Evolutionary conservation across 768 basidiomycete species (phyloP), one percentile per base, ranked within the genome.

Genomic region (Chalciporus pseudorubinellus): DNA sequence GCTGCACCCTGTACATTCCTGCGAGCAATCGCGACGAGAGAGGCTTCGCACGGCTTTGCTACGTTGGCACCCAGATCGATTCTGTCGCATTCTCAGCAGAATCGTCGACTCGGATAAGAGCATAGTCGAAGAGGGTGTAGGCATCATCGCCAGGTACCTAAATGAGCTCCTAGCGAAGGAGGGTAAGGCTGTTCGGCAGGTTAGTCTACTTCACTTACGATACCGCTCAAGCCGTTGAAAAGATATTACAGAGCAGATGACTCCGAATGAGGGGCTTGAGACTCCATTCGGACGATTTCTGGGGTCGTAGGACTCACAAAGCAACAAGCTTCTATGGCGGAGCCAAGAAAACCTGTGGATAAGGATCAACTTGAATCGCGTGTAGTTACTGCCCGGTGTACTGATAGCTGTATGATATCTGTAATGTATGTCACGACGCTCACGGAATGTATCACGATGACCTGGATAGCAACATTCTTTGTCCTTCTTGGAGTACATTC

Each of bases 61-160:
- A 19, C 75, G 86, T 39, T 91, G 88, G 88, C 89, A 92, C 62
- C 90, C 89, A 3, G 89, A 92, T 67, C 72, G 87, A 40, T 90
- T 90, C 71, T 70, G 78, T 50, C 71, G 85, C 34, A 54, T 86
- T 39, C 65, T 86, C 47, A 65, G 60, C 13, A 74, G 80, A 59
- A 80, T 89, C 3, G 63, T 59, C 4, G 77, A 76, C 33, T 69
- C 71, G 43, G 86, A 90, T 33, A 79, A 62, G 60, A 71, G 55
- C 18, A 58, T 58, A 28, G 81, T 89, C 5, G 81, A 86, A 58
- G 79, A 80, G 52, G 82, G 78, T 0, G 84, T 83, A 13, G 87
- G 86, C 8, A 70, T 80, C 34, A 76, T 92, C 13, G 83, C 81
- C 1, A 72, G 87, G 52, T 84, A 77, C 60, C 61, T 90, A 57